Evolutionary conservation across 495 filamentous ascomycete genomes (phyloP), one percentile per base, ranked within the genome.

Genomic region (Pyronema domesticum): DNA sequence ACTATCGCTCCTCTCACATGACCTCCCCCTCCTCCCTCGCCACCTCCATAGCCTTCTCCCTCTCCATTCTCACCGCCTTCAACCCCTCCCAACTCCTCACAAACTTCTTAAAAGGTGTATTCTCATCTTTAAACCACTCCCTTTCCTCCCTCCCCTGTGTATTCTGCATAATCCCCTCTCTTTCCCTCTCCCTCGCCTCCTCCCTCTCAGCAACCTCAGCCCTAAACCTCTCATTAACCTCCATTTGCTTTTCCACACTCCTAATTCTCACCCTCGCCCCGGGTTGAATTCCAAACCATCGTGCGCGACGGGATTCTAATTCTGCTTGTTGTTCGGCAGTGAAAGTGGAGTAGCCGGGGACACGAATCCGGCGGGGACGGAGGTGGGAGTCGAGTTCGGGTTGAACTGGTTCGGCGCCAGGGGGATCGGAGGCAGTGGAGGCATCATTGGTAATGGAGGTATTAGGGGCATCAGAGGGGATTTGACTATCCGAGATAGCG

Each of bases 91-190:
- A 53, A 14, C 40, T 35, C 17, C 11, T 40, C 8, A 53, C 50
- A 43, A 40, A 53, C 14, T 42, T 39, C 46, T 58, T 64, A 36
- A 64, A 46, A 9, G 62, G 62, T 7, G 62, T 64, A 39, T 64
- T 45, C 7, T 60, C 52, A 39, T 64, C 61, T n/a, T 44, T 53
- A 33, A 52, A 64, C 62, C 62, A 64, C n/a, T 53, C 51, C 23
- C 1, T 2, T 30, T 30, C 23, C 5, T 30, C 23, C 23, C 23
- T 30, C 5, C 23, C 5, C 23, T 30, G 23, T 30, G 23, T 30
- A 48, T 59, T n/a, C 8, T 35, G 11, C 7, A 6, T 33, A 35
- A 6, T 17, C 19, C 14, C 9, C 23, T 17, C 57, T 45, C 51
- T 57, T 18, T 13, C 13, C 6, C 46, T 55, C 6, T 18, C 40